A percentile compares a stretch with the other conserved stretches of the same genome.
phyloP scores from a whole-genome alignment of 139 green algal genomes.

The Chlorella sp. region DNA sequence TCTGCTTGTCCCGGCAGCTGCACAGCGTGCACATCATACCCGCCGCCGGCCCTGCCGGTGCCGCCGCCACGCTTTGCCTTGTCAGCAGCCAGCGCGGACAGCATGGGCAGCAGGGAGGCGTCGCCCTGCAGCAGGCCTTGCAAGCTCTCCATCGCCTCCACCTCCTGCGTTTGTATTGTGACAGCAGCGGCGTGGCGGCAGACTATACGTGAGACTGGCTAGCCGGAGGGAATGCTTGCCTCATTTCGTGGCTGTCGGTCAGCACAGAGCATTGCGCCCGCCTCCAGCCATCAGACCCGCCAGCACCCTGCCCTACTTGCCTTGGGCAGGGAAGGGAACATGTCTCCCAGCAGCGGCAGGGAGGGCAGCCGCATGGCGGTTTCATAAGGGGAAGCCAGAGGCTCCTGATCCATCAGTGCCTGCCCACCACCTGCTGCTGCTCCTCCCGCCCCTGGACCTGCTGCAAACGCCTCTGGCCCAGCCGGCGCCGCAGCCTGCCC shows the following conservation, averaged over 20 bases:
- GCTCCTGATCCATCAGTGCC: background rate
- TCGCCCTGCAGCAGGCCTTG: background rate
- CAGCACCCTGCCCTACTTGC: background rate
- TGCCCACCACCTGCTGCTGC: background rate
- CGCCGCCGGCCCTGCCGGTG: background rate
- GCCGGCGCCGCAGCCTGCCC: too few species aligned
- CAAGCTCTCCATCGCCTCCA: slow-evolving; percentile 7
- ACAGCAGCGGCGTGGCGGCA: background rate
- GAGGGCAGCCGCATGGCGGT: slow-evolving; percentile 13
- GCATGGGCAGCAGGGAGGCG: slow-evolving; percentile 16
- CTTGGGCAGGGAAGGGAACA: slow-evolving; percentile 1
- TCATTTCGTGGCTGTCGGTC: too few species aligned
- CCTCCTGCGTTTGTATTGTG: background rate
- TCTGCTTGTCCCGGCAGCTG: background rate
- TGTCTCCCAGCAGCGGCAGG: background rate
- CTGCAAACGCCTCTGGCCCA: too few species aligned
- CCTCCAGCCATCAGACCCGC: too few species aligned
- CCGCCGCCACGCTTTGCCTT: background rate
- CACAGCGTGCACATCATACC: background rate
- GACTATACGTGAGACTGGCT: too few species aligned
- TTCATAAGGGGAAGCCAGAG: slow-evolving; percentile 1
- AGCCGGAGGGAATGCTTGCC: background rate
- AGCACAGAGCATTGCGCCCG: background rate
- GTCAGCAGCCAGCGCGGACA: background rate
- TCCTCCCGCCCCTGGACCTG: background rate